Conservation (phyloP, 2,329 filamentous ascomycete species). For the Polytolypa hystricis region DNA sequence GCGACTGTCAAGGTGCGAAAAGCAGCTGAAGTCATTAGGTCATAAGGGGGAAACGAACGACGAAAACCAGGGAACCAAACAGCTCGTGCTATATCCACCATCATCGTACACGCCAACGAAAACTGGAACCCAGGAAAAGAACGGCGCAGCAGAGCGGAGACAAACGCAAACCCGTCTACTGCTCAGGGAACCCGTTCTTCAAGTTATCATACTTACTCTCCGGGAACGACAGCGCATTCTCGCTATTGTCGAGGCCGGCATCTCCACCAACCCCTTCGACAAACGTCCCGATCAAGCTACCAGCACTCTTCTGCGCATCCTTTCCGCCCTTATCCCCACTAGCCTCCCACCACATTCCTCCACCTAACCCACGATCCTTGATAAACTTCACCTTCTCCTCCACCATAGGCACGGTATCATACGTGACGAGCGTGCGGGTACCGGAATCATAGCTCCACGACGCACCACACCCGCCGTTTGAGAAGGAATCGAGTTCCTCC, state of each 20-base stretch:
- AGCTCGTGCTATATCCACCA: too few relatives aligned
- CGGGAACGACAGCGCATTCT: conserved; percentile 27
- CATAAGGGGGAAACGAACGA: too few relatives aligned
- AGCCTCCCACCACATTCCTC: conserved; percentile 96
- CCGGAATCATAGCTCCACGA: conserved; percentile 64
- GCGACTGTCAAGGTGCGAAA: too few relatives aligned
- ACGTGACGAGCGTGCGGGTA: conserved; percentile 60
- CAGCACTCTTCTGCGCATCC: conserved; percentile 23
- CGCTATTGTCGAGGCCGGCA: conserved; percentile 23
- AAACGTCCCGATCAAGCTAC: conserved; percentile 56
- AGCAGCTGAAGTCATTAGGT: too few relatives aligned
- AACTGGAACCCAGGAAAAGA: too few relatives aligned
- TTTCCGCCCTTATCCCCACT: conserved; percentile 60
- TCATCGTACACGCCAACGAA: too few relatives aligned
- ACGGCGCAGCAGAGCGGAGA: too few relatives aligned
- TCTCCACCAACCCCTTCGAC: conserved; percentile 26
- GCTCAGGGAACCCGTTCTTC: conserved; percentile 18
- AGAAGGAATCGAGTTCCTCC: conserved; percentile 48
- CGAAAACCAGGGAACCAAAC: too few relatives aligned
- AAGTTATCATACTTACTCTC: conserved; percentile 33
- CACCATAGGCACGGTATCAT: conserved; percentile 52
- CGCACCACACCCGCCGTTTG: conserved; percentile 43
- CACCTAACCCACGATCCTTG: conserved; percentile 55
- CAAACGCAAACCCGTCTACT: too few relatives aligned
- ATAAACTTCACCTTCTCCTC: conserved; percentile 62